These are phyloP conservation scores for Calycina herbarum DNA, from an alignment of 2,329 filamentous ascomycete species.

Conservation along the genomic window DNA sequence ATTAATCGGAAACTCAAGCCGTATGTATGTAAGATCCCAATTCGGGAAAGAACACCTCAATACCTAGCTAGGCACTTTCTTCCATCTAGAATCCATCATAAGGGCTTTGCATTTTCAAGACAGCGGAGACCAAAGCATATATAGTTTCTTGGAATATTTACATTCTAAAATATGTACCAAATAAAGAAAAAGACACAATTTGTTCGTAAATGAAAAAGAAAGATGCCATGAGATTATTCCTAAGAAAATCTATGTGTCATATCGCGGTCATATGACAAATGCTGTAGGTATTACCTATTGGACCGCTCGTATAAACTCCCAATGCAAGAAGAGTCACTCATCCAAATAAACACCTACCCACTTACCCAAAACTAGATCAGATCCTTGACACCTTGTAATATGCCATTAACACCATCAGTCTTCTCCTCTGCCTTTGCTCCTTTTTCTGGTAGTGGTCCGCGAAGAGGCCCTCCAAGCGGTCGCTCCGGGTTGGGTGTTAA, in stretches of 20 bases:
- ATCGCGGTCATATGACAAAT: not conserved
- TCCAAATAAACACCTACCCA: not conserved
- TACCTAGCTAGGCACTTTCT: not conserved
- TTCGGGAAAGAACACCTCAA: not conserved
- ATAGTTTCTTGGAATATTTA: too few species aligned
- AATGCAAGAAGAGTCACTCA: not conserved
- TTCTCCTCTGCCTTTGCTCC: conserved; percentile 31
- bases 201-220: not conserved
- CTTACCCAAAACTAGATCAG: conserved; percentile 15
- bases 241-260: not conserved
- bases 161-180: not conserved
- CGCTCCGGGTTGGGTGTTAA: conserved; percentile 64
- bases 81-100: not conserved
- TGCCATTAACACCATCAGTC: conserved; percentile 27
- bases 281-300: not conserved
- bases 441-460: conserved; percentile 15
- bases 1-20: not conserved
- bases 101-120: too few species aligned
- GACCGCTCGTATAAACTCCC: not conserved
- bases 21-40: too few species aligned
- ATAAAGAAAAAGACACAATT: not conserved
- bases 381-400: conserved; percentile 20
- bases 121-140: too few species aligned
- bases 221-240: not conserved
- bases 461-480: conserved; percentile 39